These are phyloP conservation scores for Fagus sylvatica DNA, from an alignment of 306 rosid species.

Conservation along the genomic window DNA sequence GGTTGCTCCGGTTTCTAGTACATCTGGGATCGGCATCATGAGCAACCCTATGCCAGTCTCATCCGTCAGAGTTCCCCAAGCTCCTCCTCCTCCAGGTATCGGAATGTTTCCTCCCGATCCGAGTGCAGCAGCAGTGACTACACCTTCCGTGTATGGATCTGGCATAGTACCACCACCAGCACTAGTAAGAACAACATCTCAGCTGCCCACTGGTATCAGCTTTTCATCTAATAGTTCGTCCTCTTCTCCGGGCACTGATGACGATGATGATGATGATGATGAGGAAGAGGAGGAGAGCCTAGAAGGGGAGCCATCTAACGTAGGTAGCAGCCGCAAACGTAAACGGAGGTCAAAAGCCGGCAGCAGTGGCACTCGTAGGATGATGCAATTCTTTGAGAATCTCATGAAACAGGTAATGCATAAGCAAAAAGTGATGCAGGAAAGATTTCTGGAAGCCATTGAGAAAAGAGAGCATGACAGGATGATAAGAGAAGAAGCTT, in stretches of 20 bases:
- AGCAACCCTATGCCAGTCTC: slow-evolving; percentile 46
- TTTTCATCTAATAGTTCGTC: slow-evolving; percentile 48
- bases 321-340: slow-evolving; percentile 38
- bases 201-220: slow-evolving; percentile 16
- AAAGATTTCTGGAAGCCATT: slow-evolving; percentile 44
- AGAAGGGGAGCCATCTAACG: slow-evolving; percentile 25
- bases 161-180: neutral
- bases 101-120: slow-evolving; percentile 11
- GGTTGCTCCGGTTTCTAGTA: neutral
- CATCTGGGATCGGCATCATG: slow-evolving; percentile 20
- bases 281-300: slow-evolving; percentile 26
- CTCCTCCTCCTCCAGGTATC: neutral
- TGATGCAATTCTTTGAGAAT: slow-evolving; percentile 49
- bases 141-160: neutral
- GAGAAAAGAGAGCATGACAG: slow-evolving; percentile 49
- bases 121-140: neutral
- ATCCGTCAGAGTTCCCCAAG: slow-evolving; percentile 24
- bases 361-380: slow-evolving; percentile 22
- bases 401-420: slow-evolving; percentile 51
- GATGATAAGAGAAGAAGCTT: slow-evolving; percentile 45
- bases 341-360: slow-evolving; percentile 20
- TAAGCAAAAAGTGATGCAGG: slow-evolving; percentile 52
- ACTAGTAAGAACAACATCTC: neutral
- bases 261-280: slow-evolving; percentile 26
- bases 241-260: slow-evolving; percentile 25